Percentiles rank a stretch among this genome's conserved stretches.
phyloP scores from a whole-genome alignment of 73 alveolate species.

The Effrenium voratum region DNA sequence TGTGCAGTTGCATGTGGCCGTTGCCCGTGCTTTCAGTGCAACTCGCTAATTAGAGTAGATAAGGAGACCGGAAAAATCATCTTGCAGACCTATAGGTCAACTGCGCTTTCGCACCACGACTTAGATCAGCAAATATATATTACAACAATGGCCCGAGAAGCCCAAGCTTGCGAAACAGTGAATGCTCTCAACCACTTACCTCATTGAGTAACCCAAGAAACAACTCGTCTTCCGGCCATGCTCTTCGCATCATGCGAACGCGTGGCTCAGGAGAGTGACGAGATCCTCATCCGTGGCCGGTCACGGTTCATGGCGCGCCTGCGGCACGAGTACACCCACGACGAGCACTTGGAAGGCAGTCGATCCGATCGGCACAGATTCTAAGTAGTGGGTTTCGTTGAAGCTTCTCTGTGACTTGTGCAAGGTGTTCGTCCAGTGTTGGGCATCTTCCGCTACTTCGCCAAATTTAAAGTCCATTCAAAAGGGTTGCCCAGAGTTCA shows the following conservation, averaged over 20 bases:
- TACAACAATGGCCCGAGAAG: neutral
- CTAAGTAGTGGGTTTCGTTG: too few relatives aligned
- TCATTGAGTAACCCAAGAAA: neutral
- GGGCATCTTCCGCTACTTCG: too few relatives aligned
- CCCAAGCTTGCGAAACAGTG: neutral
- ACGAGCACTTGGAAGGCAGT: slow-evolving; percentile 67
- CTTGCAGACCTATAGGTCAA: neutral
- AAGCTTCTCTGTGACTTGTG: too few relatives aligned
- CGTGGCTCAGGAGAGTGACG: slow-evolving; percentile 9
- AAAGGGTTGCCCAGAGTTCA: too few relatives aligned
- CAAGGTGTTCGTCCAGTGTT: too few relatives aligned
- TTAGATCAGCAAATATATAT: too few relatives aligned
- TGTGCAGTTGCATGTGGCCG: too few relatives aligned
- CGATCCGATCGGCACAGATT: too few relatives aligned
- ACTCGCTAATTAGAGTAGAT: too few relatives aligned
- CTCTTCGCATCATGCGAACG: neutral
- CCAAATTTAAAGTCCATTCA: too few relatives aligned
- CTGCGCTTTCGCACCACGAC: neutral
- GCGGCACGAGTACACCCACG: slow-evolving; percentile 60
- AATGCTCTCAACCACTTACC: neutral
- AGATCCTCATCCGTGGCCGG: slow-evolving; percentile 52
- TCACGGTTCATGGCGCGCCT: slow-evolving; percentile 56
- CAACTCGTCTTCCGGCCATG: neutral
- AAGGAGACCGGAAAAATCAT: too few relatives aligned
- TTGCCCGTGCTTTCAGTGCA: too few relatives aligned